Percentiles rank a stretch among this genome's conserved stretches.
phyloP scores from a whole-genome alignment of 768 basidiomycete species.

The Suillus subaureus region DNA sequence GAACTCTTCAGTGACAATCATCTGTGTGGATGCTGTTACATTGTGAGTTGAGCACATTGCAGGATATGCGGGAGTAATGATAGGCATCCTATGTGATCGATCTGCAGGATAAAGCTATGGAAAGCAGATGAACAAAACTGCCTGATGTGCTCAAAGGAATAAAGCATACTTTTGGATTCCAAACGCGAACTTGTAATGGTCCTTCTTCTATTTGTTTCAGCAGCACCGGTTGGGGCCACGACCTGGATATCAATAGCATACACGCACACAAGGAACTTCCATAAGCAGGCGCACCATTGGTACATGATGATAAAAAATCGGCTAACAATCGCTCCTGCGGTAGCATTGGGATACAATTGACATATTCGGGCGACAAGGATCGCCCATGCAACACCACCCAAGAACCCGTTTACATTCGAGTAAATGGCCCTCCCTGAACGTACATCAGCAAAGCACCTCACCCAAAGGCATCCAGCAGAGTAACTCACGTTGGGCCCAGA shows the following conservation, averaged over 20 bases:
- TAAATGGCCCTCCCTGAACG: conserved; percentile 88
- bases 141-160: too few relatives aligned
- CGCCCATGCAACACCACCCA: conserved; percentile 98
- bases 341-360: conserved; percentile 94
- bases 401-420: conserved; percentile 96
- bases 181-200: conserved; percentile 89
- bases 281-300: conserved; percentile 71
- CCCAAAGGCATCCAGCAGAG: not conserved
- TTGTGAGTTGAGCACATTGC: conserved; percentile 99
- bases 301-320: conserved; percentile 99
- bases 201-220: conserved; percentile 97
- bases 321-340: conserved; percentile 93
- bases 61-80: conserved; percentile 98
- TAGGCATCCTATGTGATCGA: conserved; percentile 97
- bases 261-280: not conserved
- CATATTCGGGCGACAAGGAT: conserved; percentile 99
- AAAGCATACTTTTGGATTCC: conserved; percentile 87
- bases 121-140: conserved; percentile 8
- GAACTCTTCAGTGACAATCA: conserved; percentile 95
- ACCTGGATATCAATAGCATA: conserved; percentile 52
- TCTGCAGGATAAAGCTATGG: conserved; percentile 85
- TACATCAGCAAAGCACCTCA: conserved; percentile 12
- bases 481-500: conserved; percentile 88
- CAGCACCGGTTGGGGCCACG: conserved; percentile 98
- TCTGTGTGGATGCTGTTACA: conserved; percentile 92